These are phyloP conservation scores for Rhizomucor pusillus DNA, from an alignment of 371 early-diverging fungal species.

Conservation along the genomic window DNA sequence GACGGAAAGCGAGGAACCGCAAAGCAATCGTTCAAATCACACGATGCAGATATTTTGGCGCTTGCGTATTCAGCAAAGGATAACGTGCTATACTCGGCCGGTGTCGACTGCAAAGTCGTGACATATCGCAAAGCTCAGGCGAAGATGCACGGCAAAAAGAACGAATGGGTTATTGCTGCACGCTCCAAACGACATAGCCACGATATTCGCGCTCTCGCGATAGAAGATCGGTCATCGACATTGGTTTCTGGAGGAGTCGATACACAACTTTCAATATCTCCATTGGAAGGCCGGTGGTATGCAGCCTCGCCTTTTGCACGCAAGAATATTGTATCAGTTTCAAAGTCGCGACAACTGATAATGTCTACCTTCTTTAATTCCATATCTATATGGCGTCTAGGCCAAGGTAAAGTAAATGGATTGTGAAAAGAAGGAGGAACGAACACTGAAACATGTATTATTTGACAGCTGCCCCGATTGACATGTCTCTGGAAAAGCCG, in stretches of 20 bases:
- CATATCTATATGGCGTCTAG: conserved; percentile 81
- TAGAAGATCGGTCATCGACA: conserved; percentile 63
- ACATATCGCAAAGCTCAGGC: conserved; percentile 57
- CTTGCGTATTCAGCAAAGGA: conserved; percentile 67
- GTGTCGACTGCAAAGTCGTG: conserved; percentile 88
- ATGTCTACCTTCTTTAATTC: conserved; percentile 58
- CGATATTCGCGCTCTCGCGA: conserved; percentile 84
- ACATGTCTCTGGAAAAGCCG: conserved; percentile 1
- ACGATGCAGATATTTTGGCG: conserved; percentile 88
- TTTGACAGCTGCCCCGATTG: conserved; percentile 15
- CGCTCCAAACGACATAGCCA: conserved; percentile 88
- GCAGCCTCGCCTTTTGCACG: conserved; percentile 70
- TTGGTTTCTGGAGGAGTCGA: conserved; percentile 87
- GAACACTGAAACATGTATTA: neutral
- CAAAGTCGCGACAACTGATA: conserved; percentile 58
- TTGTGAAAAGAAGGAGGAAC: neutral
- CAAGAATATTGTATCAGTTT: conserved; percentile 65
- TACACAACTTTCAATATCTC: conserved; percentile 63
- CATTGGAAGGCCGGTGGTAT: conserved; percentile 64
- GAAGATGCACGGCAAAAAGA: conserved; percentile 25
- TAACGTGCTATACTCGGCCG: conserved; percentile 76
- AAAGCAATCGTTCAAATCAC: conserved; percentile 66
- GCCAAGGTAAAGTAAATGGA: conserved; percentile 34
- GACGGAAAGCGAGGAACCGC: conserved; percentile 69
- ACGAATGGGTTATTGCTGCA: conserved; percentile 73